These are phyloP conservation scores for Barnettozyma siamensis DNA, from an alignment of 805 yeast species.

Conservation along the genomic window DNA sequence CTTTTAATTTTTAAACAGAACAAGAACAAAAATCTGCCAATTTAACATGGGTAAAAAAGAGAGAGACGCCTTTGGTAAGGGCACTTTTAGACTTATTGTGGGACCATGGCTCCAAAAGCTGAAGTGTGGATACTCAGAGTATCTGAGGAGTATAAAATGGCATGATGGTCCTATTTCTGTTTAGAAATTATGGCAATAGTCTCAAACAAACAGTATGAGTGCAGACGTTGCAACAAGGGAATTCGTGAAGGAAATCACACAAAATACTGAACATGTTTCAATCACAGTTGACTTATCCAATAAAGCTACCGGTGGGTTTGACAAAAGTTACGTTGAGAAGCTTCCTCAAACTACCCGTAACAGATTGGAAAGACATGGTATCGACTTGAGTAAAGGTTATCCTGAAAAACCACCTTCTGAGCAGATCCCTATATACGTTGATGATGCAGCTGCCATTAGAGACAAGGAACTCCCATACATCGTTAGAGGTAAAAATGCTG, in stretches of 20 bases:
- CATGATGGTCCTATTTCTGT: too few relatives aligned
- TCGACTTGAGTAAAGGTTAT: conserved; percentile 35
- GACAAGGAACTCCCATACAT: conserved; percentile 28
- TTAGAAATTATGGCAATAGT: too few relatives aligned
- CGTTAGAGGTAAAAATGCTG: conserved; percentile 33
- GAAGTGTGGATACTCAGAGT: too few relatives aligned
- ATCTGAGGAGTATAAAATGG: too few relatives aligned
- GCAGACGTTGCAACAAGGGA: not conserved
- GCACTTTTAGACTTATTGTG: too few relatives aligned
- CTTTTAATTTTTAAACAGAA: too few relatives aligned
- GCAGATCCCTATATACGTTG: conserved; percentile 33
- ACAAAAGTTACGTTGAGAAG: conserved; percentile 3
- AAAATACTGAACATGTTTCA: not conserved
- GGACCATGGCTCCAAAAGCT: too few relatives aligned
- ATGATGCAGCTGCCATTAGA: conserved; percentile 35
- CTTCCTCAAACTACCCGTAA: conserved; percentile 22
- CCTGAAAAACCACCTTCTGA: conserved; percentile 29
- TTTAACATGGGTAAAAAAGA: not conserved
- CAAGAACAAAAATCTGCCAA: not conserved
- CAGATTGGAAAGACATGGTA: conserved; percentile 28
- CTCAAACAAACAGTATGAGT: not conserved
- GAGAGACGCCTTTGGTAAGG: not conserved
- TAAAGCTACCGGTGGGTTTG: conserved; percentile 6
- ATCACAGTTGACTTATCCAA: not conserved
- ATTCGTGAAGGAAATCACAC: not conserved